Evolutionary conservation across 1,284 basidiomycete genomes (phyloP), one percentile per base, ranked within the genome.

Genomic region (Volvariella surrecta): DNA sequence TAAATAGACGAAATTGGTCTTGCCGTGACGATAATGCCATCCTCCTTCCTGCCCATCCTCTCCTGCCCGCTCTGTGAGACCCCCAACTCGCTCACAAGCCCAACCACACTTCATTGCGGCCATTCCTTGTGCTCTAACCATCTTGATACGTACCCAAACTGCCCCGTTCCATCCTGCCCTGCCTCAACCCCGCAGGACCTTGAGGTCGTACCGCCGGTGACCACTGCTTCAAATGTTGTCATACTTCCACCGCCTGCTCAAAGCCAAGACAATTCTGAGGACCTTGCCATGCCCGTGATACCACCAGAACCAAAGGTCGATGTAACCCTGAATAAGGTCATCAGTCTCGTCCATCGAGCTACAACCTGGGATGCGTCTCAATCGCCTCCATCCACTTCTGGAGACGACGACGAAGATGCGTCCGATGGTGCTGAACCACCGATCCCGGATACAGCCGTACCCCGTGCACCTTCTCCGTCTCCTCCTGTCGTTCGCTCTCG

Each of bases 271-370:
- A 34, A 37, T 8, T 50, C 49, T 10, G 41, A 30, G 13, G 41
- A 20, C 52, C 55, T 19, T 49, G 28, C 15, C 54, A 32, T 45
- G 46, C 17, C 45, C 51, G 51, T 37, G 50, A 50, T 37, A 52
- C 52, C 21, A 49, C 54, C 40, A 30, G 47, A 42, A 37, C 50
- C 45, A 31, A 38, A 46, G 8, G 42, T 58, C 22, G 86, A 89
- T 58, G 74, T 88, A 50, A 71, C 76, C 40, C 59, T 87, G 38
- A 76, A 70, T 56, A 83, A 80, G 55, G 59, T 88, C 50, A 48
- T 85, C 19, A 54, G 56, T 37, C 63, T 82, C 46, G 56, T 76
- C 39, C 44, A 52, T 40, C 62, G 59, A 38, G 50, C 59, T 19
- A 45, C 32, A 49, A 51, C 22, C 53, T 56, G 32, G 54, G 50